Percentiles rank a stretch among this genome's conserved stretches.
Conservation (phyloP, 495 filamentous ascomycete genomes). For the Lentithecium fluviatile region DNA sequence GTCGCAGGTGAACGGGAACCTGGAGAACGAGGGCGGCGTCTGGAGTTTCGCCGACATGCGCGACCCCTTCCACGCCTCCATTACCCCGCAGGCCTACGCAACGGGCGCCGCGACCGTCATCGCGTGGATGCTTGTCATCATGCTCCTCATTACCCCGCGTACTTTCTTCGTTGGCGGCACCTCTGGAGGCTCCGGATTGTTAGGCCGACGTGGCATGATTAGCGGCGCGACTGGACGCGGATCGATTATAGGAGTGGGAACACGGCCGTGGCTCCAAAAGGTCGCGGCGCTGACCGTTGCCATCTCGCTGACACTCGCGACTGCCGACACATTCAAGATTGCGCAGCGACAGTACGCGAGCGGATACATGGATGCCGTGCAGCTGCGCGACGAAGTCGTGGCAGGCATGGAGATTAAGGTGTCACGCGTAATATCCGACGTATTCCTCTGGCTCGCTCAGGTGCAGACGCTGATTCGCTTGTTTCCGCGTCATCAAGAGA, state of each 20-base stretch:
- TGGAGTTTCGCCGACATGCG: slow-evolving; percentile 55
- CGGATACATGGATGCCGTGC: slow-evolving; percentile 70
- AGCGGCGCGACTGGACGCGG: slow-evolving; percentile 67
- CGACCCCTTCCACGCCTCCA: slow-evolving; percentile 91
- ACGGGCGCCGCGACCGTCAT: slow-evolving; percentile 88
- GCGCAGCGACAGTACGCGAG: slow-evolving; percentile 74
- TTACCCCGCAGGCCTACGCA: slow-evolving; percentile 85
- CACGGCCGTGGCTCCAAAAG: slow-evolving; percentile 94
- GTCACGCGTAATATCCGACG: slow-evolving; percentile 86
- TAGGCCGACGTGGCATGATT: slow-evolving; percentile 83
- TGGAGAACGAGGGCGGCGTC: slow-evolving; percentile 27
- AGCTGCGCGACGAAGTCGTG: slow-evolving; percentile 70
- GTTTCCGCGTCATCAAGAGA: slow-evolving; percentile 95
- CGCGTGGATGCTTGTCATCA: slow-evolving; percentile 89
- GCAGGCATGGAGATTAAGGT: slow-evolving; percentile 80
- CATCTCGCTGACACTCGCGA: slow-evolving; percentile 88
- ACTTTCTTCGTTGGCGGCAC: slow-evolving; percentile 82
- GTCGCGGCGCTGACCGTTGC: slow-evolving; percentile 87
- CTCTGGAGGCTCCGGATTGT: slow-evolving; percentile 63
- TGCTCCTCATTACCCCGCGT: slow-evolving; percentile 86
- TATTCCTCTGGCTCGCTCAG: slow-evolving; percentile 95
- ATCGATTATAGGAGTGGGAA: slow-evolving; percentile 81
- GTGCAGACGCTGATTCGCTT: slow-evolving; percentile 93
- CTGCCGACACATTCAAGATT: slow-evolving; percentile 80
- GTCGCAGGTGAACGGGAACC: background rate